These are phyloP conservation scores for Megacollybia marginata DNA, from an alignment of 768 basidiomycete genomes.

Conservation along the genomic window DNA sequence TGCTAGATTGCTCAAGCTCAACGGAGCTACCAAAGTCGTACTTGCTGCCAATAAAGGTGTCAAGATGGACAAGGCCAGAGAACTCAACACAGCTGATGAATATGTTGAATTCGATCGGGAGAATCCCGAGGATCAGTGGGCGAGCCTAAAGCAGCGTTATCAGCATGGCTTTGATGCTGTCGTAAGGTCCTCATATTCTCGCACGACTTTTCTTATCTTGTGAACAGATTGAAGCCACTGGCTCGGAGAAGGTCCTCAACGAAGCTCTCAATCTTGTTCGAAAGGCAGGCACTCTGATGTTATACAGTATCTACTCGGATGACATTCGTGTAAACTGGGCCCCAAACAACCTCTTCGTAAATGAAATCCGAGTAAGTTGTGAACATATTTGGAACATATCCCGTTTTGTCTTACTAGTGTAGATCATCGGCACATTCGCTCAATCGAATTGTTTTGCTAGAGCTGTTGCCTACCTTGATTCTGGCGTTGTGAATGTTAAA, in stretches of 20 bases:
- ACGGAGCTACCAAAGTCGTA: conserved; percentile 74
- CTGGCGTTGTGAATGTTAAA: conserved; percentile 49
- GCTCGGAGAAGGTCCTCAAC: conserved; percentile 66
- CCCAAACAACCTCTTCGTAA: conserved; percentile 59
- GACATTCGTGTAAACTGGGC: conserved; percentile 61
- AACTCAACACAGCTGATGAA: conserved; percentile 74
- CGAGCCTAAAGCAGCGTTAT: conserved; percentile 68
- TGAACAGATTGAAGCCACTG: conserved; percentile 55
- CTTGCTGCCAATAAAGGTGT: conserved; percentile 87
- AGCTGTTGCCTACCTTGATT: conserved; percentile 60
- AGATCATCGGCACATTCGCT: conserved; percentile 67
- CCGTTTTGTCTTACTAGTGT: not conserved
- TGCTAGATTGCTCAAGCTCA: conserved; percentile 80
- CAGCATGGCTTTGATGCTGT: conserved; percentile 91
- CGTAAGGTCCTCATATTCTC: conserved; percentile 11
- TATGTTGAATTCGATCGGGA: conserved; percentile 80
- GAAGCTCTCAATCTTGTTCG: conserved; percentile 70
- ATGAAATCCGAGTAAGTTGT: conserved; percentile 46
- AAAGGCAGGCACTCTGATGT: conserved; percentile 60
- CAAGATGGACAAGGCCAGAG: conserved; percentile 81
- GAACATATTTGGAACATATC: not conserved
- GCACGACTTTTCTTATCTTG: not conserved
- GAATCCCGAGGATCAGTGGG: conserved; percentile 73
- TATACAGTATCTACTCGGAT: conserved; percentile 75
- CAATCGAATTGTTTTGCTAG: conserved; percentile 66